Base-by-base conservation (phyloP, 345 rosid species). In the Salix udensis region DNA sequence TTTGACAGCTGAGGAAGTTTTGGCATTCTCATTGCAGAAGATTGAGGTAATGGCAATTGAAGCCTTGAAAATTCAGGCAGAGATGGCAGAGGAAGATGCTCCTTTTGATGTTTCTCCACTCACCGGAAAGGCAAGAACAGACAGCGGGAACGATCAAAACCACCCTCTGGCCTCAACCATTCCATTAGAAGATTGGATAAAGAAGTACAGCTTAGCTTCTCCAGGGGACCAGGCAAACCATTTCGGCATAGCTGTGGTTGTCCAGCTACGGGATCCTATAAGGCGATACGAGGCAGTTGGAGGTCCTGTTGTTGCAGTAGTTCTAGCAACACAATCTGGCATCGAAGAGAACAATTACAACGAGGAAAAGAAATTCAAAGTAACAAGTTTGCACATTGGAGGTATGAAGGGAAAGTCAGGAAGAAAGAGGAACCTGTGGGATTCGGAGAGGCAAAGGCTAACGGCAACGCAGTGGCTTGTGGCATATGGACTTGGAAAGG, bases 401-500 rank as follows among this genome's bases (percentile, higher is more conserved):
- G 97, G 96, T 4, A 60, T 88, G 69, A 89, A 76, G 83, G 85
- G 79, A 37, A 75, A 71, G 67, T 66, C 84, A 4, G 85, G 48
- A 60, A 88, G 84, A 75, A 90, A 82, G 77, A 88, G 84, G 84
- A 86, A 78, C 70, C 68, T 79, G 53, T 82, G 85, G 90, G 94
- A 91, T 64, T 74, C 84, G 2, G 98, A 95, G 86, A 88, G 73
- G 87, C 93, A 86, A 77, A 85, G 89, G 86, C 82, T 95, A 67
- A 95, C 98, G 3, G 98, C 97, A 6, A 89, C 83, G 85, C 98
- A 95, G 42, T 95, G 98, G 98, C 82, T 91, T 78, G 89, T 93
- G 31, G 94, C 87, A 44, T 81, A 82, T 65, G 98, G 96, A 58
- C 80, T 89, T 40, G 91, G 89, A 52, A 94, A 91, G 84, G 82